A percentile compares a stretch with the other conserved stretches of the same genome.
Evolutionary conservation across 2,329 filamentous ascomycete species (phyloP).

Genomic region (Boeremia exigua): DNA sequence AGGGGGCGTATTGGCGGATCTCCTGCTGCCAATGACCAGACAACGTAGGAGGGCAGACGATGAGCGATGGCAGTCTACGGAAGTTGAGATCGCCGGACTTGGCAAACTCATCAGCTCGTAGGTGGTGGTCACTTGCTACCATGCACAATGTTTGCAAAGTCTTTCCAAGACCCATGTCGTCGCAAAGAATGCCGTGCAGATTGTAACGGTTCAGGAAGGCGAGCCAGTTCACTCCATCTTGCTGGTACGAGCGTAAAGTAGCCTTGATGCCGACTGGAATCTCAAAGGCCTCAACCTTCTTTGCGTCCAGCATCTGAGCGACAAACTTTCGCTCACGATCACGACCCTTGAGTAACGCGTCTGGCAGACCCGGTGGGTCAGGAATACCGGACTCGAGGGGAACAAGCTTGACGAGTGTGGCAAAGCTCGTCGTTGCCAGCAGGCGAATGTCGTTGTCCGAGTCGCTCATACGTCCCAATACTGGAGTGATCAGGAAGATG

Average conservation of each 20-base stretch:
- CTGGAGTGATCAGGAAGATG: constrained; percentile 97
- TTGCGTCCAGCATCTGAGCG: constrained; percentile 91
- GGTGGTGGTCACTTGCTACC: constrained; percentile 94
- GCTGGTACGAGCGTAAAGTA: constrained; percentile 93
- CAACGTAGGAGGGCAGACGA: constrained; percentile 93
- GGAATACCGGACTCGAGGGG: constrained; percentile 96
- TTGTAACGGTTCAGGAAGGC: constrained; percentile 98
- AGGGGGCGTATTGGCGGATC: constrained; percentile 93
- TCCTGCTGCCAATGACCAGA: constrained; percentile 99
- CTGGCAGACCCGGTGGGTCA: constrained; percentile 89
- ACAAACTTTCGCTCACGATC: constrained; percentile 97
- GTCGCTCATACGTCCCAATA: constrained; percentile 97
- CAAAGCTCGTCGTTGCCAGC: constrained; percentile 95
- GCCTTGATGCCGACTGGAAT: constrained; percentile 98
- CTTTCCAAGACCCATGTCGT: constrained; percentile 99
- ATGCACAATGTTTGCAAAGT: constrained; percentile 97
- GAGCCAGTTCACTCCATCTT: constrained; percentile 98
- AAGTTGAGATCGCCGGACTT: constrained; percentile 81
- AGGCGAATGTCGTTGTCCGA: constrained; percentile 94
- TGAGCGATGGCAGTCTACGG: constrained; percentile 83
- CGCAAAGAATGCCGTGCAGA: constrained; percentile 95
- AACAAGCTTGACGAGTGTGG: constrained; percentile 94
- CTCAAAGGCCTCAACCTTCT: constrained; percentile 92
- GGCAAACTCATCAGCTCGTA: constrained; percentile 87
- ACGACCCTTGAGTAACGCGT: constrained; percentile 84